These are phyloP conservation scores for Botrytis fragariae DNA, from an alignment of 2,329 filamentous ascomycete genomes.

Conservation along the genomic window DNA sequence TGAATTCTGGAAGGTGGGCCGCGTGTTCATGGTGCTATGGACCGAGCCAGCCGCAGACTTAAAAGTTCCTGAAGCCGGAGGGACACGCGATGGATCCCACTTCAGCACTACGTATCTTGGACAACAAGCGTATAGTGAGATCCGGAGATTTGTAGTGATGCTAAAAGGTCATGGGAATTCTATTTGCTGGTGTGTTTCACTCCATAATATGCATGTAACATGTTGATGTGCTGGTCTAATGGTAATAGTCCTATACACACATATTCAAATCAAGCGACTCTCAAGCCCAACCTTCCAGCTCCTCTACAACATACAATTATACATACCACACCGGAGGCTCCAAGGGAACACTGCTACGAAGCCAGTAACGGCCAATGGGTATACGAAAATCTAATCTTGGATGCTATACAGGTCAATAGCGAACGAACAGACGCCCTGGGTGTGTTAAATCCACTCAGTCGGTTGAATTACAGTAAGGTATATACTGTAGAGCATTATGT, in stretches of 20 bases:
- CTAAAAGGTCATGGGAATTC: conserved; percentile 25
- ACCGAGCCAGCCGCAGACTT: conserved; percentile 29
- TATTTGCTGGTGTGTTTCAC: conserved; percentile 27
- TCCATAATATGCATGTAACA: not conserved
- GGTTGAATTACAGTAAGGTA: conserved; percentile 34
- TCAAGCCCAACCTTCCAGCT: conserved; percentile 27
- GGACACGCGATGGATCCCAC: conserved; percentile 20
- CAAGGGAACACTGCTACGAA: not conserved
- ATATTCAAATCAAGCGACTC: conserved; percentile 28
- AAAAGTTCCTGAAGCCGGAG: not conserved
- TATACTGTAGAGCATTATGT: conserved; percentile 33
- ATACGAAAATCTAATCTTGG: conserved; percentile 25
- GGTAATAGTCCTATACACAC: conserved; percentile 29
- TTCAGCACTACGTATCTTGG: conserved; percentile 23
- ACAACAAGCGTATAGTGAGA: conserved; percentile 28
- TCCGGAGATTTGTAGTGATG: conserved; percentile 32
- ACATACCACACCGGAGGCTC: not conserved
- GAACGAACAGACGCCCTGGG: not conserved
- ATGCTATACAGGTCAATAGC: conserved; percentile 26
- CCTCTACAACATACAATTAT: conserved; percentile 6
- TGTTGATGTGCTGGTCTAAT: not conserved
- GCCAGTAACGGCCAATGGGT: not conserved
- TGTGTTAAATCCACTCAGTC: conserved; percentile 9
- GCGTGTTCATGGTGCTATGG: conserved; percentile 35
- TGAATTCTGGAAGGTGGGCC: conserved; percentile 28